phyloP scores from a whole-genome alignment of 208 protist genomes.

The Leishmania aethiopica region DNA sequence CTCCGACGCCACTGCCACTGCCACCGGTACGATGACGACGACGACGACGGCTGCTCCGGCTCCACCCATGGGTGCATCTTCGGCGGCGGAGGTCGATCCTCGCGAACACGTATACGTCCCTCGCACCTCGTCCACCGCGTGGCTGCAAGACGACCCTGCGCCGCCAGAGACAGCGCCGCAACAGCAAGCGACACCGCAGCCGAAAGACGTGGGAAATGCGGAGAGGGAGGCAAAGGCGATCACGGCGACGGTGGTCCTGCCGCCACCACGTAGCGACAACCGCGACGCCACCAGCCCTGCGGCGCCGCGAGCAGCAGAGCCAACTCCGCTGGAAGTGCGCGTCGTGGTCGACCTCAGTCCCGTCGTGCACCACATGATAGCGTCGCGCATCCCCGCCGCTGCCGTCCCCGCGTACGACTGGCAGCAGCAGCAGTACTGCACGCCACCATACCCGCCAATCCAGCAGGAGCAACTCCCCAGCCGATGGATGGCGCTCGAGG shows the following conservation, averaged over 20 bases:
- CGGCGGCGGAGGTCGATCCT: background rate
- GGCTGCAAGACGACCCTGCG: conserved; percentile 11
- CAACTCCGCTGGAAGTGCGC: conserved; percentile 18
- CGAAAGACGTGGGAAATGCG: background rate
- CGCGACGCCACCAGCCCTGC: background rate
- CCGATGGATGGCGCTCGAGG: conserved; percentile 28
- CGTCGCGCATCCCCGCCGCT: background rate
- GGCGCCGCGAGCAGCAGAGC: background rate
- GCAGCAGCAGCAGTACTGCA: background rate
- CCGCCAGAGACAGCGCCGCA: background rate
- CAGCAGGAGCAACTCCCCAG: conserved; percentile 21
- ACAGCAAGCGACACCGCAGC: background rate
- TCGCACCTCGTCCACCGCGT: conserved; percentile 9
- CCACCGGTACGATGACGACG: background rate
- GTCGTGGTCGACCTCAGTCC: conserved; percentile 26
- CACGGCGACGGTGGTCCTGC: conserved; percentile 1
- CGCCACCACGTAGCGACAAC: background rate
- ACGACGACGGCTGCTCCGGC: background rate
- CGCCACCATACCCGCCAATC: conserved; percentile 5
- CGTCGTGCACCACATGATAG: background rate
- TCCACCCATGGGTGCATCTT: background rate
- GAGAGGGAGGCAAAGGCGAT: background rate
- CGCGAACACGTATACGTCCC: conserved; percentile 14
- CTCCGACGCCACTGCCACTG: background rate
- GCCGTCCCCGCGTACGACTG: background rate